Evolutionary conservation across 805 yeast genomes (phyloP).

Genomic region (Torulaspora maleeae): DNA sequence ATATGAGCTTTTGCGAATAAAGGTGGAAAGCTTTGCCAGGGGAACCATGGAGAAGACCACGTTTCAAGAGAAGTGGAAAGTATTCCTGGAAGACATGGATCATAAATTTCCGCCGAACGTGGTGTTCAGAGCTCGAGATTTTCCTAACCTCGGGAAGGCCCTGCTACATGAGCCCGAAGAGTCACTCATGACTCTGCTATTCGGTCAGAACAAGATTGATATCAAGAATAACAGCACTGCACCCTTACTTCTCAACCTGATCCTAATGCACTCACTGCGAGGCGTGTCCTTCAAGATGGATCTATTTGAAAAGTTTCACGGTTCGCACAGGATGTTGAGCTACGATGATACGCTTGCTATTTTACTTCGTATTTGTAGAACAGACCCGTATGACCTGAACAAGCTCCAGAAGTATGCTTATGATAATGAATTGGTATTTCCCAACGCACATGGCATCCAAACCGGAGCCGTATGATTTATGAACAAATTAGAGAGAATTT

Average conservation of each 20-base stretch:
- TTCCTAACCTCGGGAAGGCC: constrained; percentile 23
- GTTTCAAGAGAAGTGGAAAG: constrained; percentile 34
- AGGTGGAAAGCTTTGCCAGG: constrained; percentile 31
- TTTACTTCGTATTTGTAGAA: constrained; percentile 9
- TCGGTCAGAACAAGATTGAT: constrained; percentile 16
- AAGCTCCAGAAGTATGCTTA: constrained; percentile 6
- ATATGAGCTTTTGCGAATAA: constrained; percentile 25
- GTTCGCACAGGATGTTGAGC: constrained; percentile 6
- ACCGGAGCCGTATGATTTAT: background rate
- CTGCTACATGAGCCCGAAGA: constrained; percentile 10
- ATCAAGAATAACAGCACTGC: constrained; percentile 22
- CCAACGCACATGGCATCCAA: too few species aligned
- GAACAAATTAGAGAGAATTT: background rate
- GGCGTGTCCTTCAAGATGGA: constrained; percentile 7
- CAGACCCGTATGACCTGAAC: constrained; percentile 9
- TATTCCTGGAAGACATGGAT: constrained; percentile 31
- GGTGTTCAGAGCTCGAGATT: constrained; percentile 24
- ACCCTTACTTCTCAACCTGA: constrained; percentile 26
- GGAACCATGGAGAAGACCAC: constrained; percentile 16
- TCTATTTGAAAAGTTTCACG: constrained; percentile 14
- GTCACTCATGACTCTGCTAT: constrained; percentile 16
- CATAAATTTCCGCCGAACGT: constrained; percentile 12
- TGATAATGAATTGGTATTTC: constrained; percentile 1
- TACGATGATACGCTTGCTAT: constrained; percentile 12
- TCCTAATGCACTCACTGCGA: constrained; percentile 18